Evolutionary conservation across 2,329 filamentous ascomycete genomes (phyloP).

Genomic region (Ophiocordyceps australis): DNA sequence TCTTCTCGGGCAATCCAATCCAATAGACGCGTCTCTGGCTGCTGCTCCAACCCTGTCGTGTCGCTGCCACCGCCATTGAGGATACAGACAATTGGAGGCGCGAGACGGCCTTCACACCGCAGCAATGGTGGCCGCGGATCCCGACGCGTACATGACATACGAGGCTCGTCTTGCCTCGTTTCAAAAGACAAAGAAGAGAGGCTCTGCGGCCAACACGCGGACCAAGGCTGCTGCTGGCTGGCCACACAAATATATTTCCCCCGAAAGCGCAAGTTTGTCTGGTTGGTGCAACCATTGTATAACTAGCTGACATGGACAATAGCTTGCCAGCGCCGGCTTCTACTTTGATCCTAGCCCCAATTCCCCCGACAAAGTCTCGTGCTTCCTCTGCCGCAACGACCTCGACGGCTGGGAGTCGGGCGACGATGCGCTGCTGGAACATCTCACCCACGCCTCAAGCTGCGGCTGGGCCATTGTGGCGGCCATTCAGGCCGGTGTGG

Average conservation of each 20-base stretch:
- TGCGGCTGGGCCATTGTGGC: conserved; percentile 77
- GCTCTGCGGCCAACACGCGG: conserved; percentile 39
- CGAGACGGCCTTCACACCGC: too few species aligned
- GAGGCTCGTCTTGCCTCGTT: conserved; percentile 73
- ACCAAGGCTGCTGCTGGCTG: conserved; percentile 45
- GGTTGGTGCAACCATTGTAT: too few species aligned
- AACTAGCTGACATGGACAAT: too few species aligned
- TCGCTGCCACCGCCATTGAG: too few species aligned
- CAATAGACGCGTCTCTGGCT: too few species aligned
- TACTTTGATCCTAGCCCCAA: conserved; percentile 62
- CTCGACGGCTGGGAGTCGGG: conserved; percentile 84
- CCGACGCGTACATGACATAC: conserved; percentile 39
- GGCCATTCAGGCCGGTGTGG: conserved; percentile 40
- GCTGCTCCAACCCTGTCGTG: too few species aligned
- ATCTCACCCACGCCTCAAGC: conserved; percentile 61
- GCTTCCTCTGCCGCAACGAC: conserved; percentile 70
- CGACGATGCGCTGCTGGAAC: conserved; percentile 71
- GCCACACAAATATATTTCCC: conserved; percentile 43
- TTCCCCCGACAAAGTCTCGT: conserved; percentile 74
- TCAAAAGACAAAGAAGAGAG: conserved; percentile 49
- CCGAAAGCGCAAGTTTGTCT: too few species aligned
- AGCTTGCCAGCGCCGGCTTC: conserved; percentile 87
- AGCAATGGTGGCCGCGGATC: conserved; percentile 16
- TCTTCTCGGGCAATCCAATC: too few species aligned
- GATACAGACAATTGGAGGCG: too few species aligned